Evolutionary conservation across 2,329 filamentous ascomycete species (phyloP), one percentile per base, ranked within the genome.

Genomic region (Microcyclospora pomicola): DNA sequence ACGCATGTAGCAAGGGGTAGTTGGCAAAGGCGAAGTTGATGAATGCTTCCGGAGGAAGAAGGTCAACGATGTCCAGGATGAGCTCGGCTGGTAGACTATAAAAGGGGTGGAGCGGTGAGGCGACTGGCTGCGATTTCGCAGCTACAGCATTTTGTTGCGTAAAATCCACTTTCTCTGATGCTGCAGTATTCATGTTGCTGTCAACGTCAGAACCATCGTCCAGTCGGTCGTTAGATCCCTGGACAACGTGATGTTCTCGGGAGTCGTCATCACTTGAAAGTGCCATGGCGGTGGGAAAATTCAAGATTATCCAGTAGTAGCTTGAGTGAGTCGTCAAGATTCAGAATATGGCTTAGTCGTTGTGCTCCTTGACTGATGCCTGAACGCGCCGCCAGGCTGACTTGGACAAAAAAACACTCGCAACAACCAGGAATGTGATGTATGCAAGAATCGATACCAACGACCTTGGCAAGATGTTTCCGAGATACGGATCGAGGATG

Each of bases 401-500:
- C 9, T 53, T 59, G 2, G 70, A 72, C 1, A 75, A 42, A 34
- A 67, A 65, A 59, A 68, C 72, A 19, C 68, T 65, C 30, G 63
- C 48, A 29, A 68, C 43, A 9, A 75, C 74, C 38, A 93, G 69
- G 2, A 72, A 47, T 3, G 69, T 50, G 38, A 92, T 68, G 59
- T 86, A 93, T 28, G 62, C 64, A 10, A 73, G 74, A 2, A 81
- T 88, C 14, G 82, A 77, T 15, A 81, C 52, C 12, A 96, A 65
- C 3, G 86, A 93, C 36, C 68, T 68, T 10, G 91, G 91, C 37
- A 96, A 68, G 12, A 86, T 54, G 63, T 92, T 91, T 52, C 79
- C 62, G 31, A 92, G 43, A 54, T 80, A 96, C 0, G 86, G 86
- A 59, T 96, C 91, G 15, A 98, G 73, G 51, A 95, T 77, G 40